Base-by-base conservation (phyloP, 1,139 yeast genomes). In the Pichia sp. region DNA sequence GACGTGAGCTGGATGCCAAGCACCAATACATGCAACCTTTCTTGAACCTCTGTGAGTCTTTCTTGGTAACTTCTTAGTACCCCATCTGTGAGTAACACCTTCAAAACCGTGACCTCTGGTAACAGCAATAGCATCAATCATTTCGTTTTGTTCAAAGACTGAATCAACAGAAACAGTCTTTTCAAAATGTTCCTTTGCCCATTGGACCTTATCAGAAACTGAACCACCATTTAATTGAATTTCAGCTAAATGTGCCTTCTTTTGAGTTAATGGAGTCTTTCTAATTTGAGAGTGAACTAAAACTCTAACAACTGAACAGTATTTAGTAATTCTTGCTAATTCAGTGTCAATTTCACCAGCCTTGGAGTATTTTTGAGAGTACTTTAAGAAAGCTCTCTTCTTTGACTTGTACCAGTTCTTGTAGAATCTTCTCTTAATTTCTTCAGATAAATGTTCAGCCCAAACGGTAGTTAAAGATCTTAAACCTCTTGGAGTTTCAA, bases 1-100 rank as follows among this genome's bases (percentile, higher is more conserved):
- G 74, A 93, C 99, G 83, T 93, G 96, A 80, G 96, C 87, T 79
- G 99, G 99, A 83, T 93, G 99, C 99, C 99, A 93, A 74, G 99
- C 97, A 86, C 99, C 99, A 73, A 93, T 95, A 90, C 99, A 93
- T 74, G 99, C 99, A 79, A 93, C 99, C 90, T 95, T 95, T 86
- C 99, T 90, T 76, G 91, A 84, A 93, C 99, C 99, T 87, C 98
- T 90, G 81, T 93, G 99, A 76, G 99, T 93, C 96, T 93, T 93
- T 84, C 99, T 90, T 80, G 99, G 99, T 70, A 93, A 83, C 84
- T 87, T 90, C 93, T 91, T 95, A 86, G 99, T 93, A 76, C 99
- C 99, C 98, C 98, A 93, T 88, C 99, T 90, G 90, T 90, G 96
- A 82, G 99, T 95, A 70, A 91, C 98, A 90, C 99, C 99, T 80